These are phyloP conservation scores for Sclerotinia borealis DNA, from an alignment of 2,329 filamentous ascomycete genomes.

Conservation along the genomic window DNA sequence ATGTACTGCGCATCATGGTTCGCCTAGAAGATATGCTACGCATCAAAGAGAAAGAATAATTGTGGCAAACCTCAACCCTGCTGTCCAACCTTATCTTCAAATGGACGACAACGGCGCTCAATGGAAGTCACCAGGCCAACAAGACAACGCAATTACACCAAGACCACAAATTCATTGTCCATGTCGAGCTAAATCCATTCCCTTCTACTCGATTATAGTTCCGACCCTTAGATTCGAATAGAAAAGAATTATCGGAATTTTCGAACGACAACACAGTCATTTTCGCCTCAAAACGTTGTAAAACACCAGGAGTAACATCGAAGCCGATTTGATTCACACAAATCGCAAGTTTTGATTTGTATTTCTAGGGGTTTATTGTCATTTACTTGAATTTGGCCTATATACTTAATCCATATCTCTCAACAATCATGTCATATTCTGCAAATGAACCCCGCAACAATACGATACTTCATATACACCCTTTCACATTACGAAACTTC, in stretches of 20 bases:
- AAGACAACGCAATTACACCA: not conserved
- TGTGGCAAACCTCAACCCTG: too few relatives aligned
- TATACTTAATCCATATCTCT: not conserved
- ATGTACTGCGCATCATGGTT: not conserved
- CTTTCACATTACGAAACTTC: not conserved
- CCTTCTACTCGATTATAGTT: not conserved
- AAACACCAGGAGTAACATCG: not conserved
- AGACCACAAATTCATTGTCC: not conserved
- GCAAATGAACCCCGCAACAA: not conserved
- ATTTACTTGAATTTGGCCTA: not conserved
- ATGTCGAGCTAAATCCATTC: not conserved
- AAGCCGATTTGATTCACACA: not conserved
- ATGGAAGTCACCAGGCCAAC: not conserved
- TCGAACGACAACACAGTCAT: not conserved
- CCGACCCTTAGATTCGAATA: not conserved
- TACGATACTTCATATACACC: too few relatives aligned
- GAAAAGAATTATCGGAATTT: too few relatives aligned
- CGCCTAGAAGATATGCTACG: not conserved
- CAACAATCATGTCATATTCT: not conserved
- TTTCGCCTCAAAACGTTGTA: not conserved
- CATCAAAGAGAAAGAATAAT: not conserved
- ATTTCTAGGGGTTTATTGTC: not conserved
- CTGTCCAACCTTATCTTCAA: not conserved
- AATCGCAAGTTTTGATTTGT: not conserved
- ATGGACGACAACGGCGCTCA: not conserved